Conservation (phyloP, 495 filamentous ascomycete genomes). For the Usnea hakonensis region DNA sequence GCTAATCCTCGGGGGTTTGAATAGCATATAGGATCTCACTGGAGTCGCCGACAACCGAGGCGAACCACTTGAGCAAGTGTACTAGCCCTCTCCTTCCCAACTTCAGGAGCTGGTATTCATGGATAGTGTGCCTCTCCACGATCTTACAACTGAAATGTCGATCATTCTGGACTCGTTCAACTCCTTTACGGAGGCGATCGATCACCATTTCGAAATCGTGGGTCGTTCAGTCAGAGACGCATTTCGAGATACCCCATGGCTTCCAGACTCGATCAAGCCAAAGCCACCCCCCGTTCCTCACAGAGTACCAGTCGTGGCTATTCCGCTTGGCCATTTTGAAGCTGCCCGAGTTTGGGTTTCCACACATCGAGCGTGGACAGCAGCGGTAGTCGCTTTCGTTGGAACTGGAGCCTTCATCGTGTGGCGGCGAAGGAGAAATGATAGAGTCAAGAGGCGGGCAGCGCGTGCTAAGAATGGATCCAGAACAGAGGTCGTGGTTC, state of each 20-base stretch:
- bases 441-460: conserved; percentile 63
- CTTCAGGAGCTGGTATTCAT: background rate
- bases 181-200: conserved; percentile 66
- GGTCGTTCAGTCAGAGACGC: conserved; percentile 55
- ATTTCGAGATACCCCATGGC: conserved; percentile 56
- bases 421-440: conserved; percentile 51
- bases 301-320: conserved; percentile 26
- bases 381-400: conserved; percentile 57
- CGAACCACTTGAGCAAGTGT: no score
- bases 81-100: no score
- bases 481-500: conserved; percentile 78
- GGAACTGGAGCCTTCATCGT: conserved; percentile 61
- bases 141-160: conserved; percentile 49
- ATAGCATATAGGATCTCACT: no score
- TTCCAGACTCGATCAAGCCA: conserved; percentile 60
- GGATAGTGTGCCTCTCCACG: conserved; percentile 9
- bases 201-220: conserved; percentile 64
- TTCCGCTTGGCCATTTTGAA: conserved; percentile 36
- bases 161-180: conserved; percentile 65
- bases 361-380: conserved; percentile 60
- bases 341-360: conserved; percentile 54
- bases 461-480: conserved; percentile 73
- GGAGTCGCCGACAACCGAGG: no score
- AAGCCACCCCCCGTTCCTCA: conserved; percentile 40
- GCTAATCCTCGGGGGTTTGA: background rate